Percentiles rank a stretch among this genome's conserved stretches.
Conservation (phyloP, 495 filamentous ascomycete genomes). For the Xylaria sp. region DNA sequence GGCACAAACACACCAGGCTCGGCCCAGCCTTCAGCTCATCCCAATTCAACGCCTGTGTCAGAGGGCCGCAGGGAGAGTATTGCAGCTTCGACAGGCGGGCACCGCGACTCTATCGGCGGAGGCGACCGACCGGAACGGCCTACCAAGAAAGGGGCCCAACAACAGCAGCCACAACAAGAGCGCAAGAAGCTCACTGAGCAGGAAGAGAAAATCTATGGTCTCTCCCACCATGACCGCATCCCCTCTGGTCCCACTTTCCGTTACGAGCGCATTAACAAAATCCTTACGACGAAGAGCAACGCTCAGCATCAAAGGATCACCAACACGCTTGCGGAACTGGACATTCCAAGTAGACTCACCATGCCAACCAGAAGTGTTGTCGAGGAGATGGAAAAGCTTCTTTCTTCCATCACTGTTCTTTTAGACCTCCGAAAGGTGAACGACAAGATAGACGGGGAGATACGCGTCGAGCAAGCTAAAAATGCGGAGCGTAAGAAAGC, state of each 20-base stretch:
- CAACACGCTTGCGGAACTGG: conserved; percentile 77
- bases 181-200: conserved; percentile 73
- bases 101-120: conserved; percentile 60
- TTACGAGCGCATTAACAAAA: conserved; percentile 81
- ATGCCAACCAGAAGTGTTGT: conserved; percentile 88
- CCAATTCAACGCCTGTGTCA: conserved; percentile 44
- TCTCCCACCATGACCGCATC: conserved; percentile 85
- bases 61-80: conserved; percentile 59
- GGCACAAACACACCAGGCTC: conserved; percentile 55
- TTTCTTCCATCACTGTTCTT: conserved; percentile 73
- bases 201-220: conserved; percentile 80
- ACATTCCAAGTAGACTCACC: conserved; percentile 74
- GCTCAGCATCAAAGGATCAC: conserved; percentile 83
- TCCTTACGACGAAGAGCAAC: conserved; percentile 81
- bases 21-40: conserved; percentile 39
- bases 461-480: conserved; percentile 72
- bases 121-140: conserved; percentile 44
- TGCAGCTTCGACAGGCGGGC: conserved; percentile 45
- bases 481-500: conserved; percentile 65
- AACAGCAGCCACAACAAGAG: conserved; percentile 46
- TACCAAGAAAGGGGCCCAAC: conserved; percentile 61
- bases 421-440: conserved; percentile 82
- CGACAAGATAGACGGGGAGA: conserved; percentile 87
- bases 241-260: conserved; percentile 77
- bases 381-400: conserved; percentile 80